Evolutionary conservation across 2,329 filamentous ascomycete genomes (phyloP).

Genomic region (Coniella vitis): DNA sequence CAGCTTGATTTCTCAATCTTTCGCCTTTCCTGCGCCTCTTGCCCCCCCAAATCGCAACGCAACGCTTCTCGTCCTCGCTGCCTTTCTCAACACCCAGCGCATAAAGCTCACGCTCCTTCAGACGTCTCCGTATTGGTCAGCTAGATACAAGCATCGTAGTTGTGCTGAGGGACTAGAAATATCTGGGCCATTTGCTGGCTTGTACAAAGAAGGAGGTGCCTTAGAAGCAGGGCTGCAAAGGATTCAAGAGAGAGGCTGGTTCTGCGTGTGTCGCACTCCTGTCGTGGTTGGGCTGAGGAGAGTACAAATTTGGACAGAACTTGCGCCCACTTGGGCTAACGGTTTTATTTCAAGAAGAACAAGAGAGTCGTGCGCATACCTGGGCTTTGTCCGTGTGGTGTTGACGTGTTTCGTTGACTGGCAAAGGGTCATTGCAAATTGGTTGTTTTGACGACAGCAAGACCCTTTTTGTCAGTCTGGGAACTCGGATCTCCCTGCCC

Average conservation of each 20-base stretch:
- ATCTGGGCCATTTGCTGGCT: background rate
- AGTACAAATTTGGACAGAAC: slow-evolving; percentile 8
- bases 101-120: background rate
- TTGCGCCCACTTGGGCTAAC: background rate
- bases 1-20: background rate
- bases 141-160: background rate
- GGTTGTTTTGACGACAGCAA: background rate
- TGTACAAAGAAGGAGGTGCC: background rate
- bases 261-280: slow-evolving; percentile 4
- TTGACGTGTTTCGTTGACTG: slow-evolving; percentile 7
- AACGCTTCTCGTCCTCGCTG: background rate
- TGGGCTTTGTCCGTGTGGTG: slow-evolving; percentile 7
- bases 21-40: no score
- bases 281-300: slow-evolving; percentile 8
- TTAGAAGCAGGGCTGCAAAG: background rate
- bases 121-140: background rate
- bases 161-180: background rate
- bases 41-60: background rate
- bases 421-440: background rate
- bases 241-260: slow-evolving; percentile 4
- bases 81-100: background rate
- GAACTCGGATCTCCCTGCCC: background rate
- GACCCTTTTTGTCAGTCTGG: slow-evolving; percentile 1
- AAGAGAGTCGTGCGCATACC: slow-evolving; percentile 10
- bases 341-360: background rate